Conservation (phyloP, 148 eudicot species). For the Persicaria tinctoria region DNA sequence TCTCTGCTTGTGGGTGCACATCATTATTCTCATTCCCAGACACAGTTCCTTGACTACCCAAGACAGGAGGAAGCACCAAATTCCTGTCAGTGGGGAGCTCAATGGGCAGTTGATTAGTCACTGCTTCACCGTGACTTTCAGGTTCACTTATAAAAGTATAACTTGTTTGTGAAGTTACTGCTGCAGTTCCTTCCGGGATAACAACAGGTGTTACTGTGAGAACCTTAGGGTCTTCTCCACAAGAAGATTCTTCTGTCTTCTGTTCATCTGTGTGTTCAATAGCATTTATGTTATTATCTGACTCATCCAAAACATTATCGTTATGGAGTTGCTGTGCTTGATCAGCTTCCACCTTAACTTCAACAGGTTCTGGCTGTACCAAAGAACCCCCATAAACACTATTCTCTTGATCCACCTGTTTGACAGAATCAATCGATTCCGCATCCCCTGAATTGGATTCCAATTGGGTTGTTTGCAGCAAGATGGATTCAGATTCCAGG, state of each 20-base stretch:
- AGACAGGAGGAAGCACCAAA: slow-evolving; percentile 31
- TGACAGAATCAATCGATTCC: slow-evolving; percentile 25
- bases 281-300: slow-evolving; percentile 22
- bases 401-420: slow-evolving; percentile 26
- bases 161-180: slow-evolving; percentile 24
- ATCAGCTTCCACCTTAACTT: slow-evolving; percentile 28
- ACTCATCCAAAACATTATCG: slow-evolving; percentile 20
- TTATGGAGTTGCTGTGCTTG: slow-evolving; percentile 24
- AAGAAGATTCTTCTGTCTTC: slow-evolving; percentile 27
- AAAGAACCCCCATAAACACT: slow-evolving; percentile 22
- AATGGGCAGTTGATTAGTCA: slow-evolving; percentile 16
- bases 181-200: slow-evolving; percentile 24
- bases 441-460: slow-evolving; percentile 18
- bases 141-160: slow-evolving; percentile 20
- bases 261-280: slow-evolving; percentile 24
- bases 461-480: slow-evolving; percentile 21
- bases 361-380: slow-evolving; percentile 24
- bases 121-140: slow-evolving; percentile 28
- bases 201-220: slow-evolving; percentile 27
- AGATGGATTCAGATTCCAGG: slow-evolving; percentile 32
- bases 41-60: slow-evolving; percentile 27
- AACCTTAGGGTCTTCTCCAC: slow-evolving; percentile 20
- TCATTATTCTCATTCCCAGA: slow-evolving; percentile 24
- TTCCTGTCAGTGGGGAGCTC: slow-evolving; percentile 29
- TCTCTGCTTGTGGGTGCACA: slow-evolving; percentile 17